phyloP scores from a whole-genome alignment of 2,329 filamentous ascomycete species.

The Fusarium fracticaudum region DNA sequence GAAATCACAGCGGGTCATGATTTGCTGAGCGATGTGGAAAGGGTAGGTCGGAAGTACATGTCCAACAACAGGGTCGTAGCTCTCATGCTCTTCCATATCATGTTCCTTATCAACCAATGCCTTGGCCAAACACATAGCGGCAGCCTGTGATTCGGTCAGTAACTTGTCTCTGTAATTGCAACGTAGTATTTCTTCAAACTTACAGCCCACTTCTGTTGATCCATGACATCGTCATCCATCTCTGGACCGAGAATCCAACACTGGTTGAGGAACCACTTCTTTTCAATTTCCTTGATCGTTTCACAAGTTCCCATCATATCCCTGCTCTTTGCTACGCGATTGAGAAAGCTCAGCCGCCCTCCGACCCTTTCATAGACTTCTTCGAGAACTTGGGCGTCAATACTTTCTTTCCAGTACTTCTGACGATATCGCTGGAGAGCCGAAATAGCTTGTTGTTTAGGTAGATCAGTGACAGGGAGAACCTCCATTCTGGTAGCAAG shows the following conservation, averaged over 20 bases:
- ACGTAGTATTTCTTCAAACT: conserved; percentile 47
- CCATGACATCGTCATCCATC: conserved; percentile 98
- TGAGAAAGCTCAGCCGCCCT: conserved; percentile 87
- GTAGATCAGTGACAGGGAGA: conserved; percentile 83
- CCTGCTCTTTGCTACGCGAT: conserved; percentile 84
- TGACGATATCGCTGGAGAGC: conserved; percentile 83
- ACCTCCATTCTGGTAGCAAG: conserved; percentile 96
- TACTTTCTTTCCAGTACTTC: conserved; percentile 76
- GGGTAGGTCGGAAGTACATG: conserved; percentile 84
- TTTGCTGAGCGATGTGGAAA: conserved; percentile 84
- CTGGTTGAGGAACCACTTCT: conserved; percentile 81
- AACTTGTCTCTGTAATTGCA: background rate
- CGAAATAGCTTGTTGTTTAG: conserved; percentile 78
- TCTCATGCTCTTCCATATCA: conserved; percentile 63
- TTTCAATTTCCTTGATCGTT: conserved; percentile 74
- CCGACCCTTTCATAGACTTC: conserved; percentile 88
- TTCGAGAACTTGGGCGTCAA: conserved; percentile 67
- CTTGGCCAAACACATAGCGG: conserved; percentile 91
- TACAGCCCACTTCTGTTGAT: conserved; percentile 95
- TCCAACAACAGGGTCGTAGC: conserved; percentile 72
- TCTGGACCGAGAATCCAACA: conserved; percentile 78
- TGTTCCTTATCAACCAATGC: conserved; percentile 87
- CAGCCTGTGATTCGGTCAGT: conserved; percentile 64
- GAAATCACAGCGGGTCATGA: conserved; percentile 97
- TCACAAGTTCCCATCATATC: conserved; percentile 85